Percentiles rank a stretch among this genome's conserved stretches.
These are phyloP conservation scores for Kentomonas sorsogonicus DNA, from an alignment of 208 protist species.

Conservation along the genomic window DNA sequence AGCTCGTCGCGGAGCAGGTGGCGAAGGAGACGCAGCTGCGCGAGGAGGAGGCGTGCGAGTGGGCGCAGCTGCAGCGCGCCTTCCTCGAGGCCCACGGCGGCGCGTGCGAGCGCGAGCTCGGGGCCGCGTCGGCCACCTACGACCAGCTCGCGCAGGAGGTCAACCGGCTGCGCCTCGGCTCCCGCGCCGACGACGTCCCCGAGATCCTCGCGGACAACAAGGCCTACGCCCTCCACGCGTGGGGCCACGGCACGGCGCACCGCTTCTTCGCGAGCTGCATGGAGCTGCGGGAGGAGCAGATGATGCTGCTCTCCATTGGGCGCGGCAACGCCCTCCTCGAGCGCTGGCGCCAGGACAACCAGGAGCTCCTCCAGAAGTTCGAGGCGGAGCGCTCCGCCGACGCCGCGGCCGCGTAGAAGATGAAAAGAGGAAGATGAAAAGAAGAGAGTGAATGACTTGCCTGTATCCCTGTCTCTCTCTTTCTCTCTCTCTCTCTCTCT, in stretches of 20 bases:
- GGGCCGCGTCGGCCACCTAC: slow-evolving; percentile 13
- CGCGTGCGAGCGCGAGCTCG: slow-evolving; percentile 27
- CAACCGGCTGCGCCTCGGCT: slow-evolving; percentile 27
- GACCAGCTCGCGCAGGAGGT: slow-evolving; percentile 49
- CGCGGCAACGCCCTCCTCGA: slow-evolving; percentile 38
- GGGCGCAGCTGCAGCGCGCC: slow-evolving; percentile 21
- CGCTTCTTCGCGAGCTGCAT: slow-evolving; percentile 67
- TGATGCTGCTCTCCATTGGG: slow-evolving; percentile 22
- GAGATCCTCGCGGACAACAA: slow-evolving; percentile 41
- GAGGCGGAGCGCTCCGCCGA: slow-evolving; percentile 18
- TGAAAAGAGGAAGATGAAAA: slow-evolving; percentile 11
- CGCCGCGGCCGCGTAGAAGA: not conserved
- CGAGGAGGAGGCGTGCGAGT: slow-evolving; percentile 41
- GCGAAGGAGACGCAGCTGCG: slow-evolving; percentile 36
- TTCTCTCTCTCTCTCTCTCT: not conserved
- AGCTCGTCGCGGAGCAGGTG: slow-evolving; percentile 24
- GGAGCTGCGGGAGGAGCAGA: slow-evolving; percentile 63
- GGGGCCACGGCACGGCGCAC: slow-evolving; percentile 64
- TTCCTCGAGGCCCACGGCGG: slow-evolving; percentile 38
- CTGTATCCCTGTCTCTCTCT: not conserved
- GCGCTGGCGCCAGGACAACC: slow-evolving; percentile 41
- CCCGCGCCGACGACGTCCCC: slow-evolving; percentile 19
- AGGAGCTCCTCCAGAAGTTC: slow-evolving; percentile 22
- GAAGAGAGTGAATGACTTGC: not conserved
- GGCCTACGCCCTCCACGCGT: slow-evolving; percentile 53